Evolutionary conservation across 768 basidiomycete genomes (phyloP), one percentile per base, ranked within the genome.

Genomic region (Suillus cothurnatus): DNA sequence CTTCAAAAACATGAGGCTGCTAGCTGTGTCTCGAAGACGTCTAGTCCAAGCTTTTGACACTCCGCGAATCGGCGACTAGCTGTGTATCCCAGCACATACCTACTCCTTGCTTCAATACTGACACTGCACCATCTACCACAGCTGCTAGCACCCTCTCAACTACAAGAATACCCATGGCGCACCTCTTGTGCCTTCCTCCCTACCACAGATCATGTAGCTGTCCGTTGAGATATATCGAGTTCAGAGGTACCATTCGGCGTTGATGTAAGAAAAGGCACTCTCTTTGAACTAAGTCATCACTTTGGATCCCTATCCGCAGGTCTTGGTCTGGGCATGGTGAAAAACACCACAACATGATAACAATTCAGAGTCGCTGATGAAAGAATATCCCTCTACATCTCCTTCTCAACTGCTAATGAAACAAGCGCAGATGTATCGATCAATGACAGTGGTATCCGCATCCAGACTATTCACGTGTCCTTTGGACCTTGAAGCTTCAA

Each of bases 161-260:
- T 82, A 0, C 89, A 81, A 11, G 79, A 84, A 1, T 88, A 90
- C 55, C 94, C 95, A 23, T 98, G 95, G 95, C 75, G 85, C 43
- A 71, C 79, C 6, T 82, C 84, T 14, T 96, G 94, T 73, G 89
- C 89, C 3, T 80, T 97, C 2, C 84, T 98, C n/a, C 90, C 56
- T n/a, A 83, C 76, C 17, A 73, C 81, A 68, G 71, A 75, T 60
- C 76, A 79, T 31, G 61, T 79, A 15, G 74, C 82, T 2, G 86
- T 95, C 59, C 80, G 79, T 60, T n/a, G n/a, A 80, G 79, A 5
- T 97, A 86, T 67, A 84, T 91, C 9, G 80, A 86, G 47, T 68
- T 76, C 9, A 94, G 95, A 0, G 95, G 95, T 3, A 78, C 78
- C 86, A 4, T 79, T 95, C 17, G 87, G 88, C 58, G 84, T 85